Evolutionary conservation across 2,329 filamentous ascomycete genomes (phyloP).

Genomic region (Dothideomycetes sp.): DNA sequence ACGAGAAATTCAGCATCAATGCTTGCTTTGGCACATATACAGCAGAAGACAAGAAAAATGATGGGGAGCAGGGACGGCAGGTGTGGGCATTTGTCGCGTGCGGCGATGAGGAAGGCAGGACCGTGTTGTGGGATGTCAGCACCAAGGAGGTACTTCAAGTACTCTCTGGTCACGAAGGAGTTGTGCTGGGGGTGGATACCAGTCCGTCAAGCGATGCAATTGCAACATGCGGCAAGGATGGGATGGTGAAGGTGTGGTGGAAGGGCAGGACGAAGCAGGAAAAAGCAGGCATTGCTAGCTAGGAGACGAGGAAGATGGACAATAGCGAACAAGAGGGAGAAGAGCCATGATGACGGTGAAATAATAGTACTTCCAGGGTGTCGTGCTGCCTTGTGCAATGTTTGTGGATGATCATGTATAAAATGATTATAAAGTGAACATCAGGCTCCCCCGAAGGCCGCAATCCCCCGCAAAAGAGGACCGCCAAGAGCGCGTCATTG

Average conservation of each 20-base stretch:
- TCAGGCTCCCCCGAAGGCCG: background rate
- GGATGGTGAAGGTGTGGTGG: slow-evolving; percentile 51
- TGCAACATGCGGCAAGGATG: slow-evolving; percentile 52
- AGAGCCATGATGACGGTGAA: too few relatives aligned
- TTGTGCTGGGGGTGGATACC: slow-evolving; percentile 50
- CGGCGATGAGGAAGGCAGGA: slow-evolving; percentile 76
- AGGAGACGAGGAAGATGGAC: background rate
- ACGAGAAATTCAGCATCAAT: slow-evolving; percentile 72
- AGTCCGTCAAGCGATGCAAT: slow-evolving; percentile 43
- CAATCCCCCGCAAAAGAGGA: background rate
- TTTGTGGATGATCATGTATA: too few relatives aligned
- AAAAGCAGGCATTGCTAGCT: background rate
- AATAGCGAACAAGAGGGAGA: too few relatives aligned
- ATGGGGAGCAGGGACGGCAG: slow-evolving; percentile 13
- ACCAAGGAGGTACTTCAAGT: slow-evolving; percentile 73
- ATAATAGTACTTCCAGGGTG: too few relatives aligned
- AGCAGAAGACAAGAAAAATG: slow-evolving; percentile 11
- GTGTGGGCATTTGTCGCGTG: slow-evolving; percentile 58
- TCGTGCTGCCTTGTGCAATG: too few relatives aligned
- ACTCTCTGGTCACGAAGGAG: slow-evolving; percentile 44
- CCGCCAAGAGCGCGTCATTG: background rate
- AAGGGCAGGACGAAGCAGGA: background rate
- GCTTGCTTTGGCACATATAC: slow-evolving; percentile 67
- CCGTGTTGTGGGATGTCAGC: slow-evolving; percentile 83
- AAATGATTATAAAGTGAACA: too few relatives aligned